Conservation (phyloP, 2,329 filamentous ascomycete genomes). For the Cladosporium sp. region DNA sequence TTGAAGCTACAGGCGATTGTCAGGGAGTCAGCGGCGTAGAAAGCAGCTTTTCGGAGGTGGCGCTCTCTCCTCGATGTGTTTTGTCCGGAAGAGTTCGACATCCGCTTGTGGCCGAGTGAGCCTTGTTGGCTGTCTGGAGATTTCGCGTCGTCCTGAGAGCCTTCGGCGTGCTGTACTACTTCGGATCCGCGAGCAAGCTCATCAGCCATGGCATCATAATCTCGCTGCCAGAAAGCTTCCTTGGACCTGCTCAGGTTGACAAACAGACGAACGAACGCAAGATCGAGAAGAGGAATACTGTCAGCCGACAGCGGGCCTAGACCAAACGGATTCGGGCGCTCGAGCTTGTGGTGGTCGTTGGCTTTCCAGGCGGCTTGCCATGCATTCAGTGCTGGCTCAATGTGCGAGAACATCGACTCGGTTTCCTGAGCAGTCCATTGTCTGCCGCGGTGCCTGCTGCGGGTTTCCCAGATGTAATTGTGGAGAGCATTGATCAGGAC, state of each 20-base stretch:
- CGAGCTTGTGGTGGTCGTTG: conserved; percentile 77
- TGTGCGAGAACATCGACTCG: conserved; percentile 91
- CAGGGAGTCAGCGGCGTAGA: conserved; percentile 88
- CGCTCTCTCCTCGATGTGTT: conserved; percentile 70
- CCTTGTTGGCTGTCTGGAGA: conserved; percentile 9
- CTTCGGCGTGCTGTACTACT: conserved; percentile 65
- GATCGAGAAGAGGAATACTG: conserved; percentile 81
- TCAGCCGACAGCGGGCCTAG: conserved; percentile 80
- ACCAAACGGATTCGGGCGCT: conserved; percentile 79
- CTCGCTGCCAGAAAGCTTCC: conserved; percentile 88
- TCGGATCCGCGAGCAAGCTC: conserved; percentile 77
- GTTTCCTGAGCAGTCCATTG: conserved; percentile 90
- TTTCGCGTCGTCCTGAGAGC: conserved; percentile 11
- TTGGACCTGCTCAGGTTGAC: conserved; percentile 90
- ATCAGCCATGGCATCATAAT: conserved; percentile 87
- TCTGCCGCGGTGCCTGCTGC: conserved; percentile 81
- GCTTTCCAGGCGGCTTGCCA: conserved; percentile 92
- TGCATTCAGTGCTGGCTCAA: conserved; percentile 86
- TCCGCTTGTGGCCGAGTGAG: conserved; percentile 11
- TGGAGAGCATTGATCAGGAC: conserved; percentile 91
- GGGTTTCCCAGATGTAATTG: conserved; percentile 97
- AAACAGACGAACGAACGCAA: conserved; percentile 88
- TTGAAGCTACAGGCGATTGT: conserved; percentile 82
- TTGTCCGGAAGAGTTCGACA: conserved; percentile 27
- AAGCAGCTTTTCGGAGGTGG: conserved; percentile 88